Evolutionary conservation across 192 early-diverging fungal species (phyloP).

Genomic region (Backusella psychrophila): DNA sequence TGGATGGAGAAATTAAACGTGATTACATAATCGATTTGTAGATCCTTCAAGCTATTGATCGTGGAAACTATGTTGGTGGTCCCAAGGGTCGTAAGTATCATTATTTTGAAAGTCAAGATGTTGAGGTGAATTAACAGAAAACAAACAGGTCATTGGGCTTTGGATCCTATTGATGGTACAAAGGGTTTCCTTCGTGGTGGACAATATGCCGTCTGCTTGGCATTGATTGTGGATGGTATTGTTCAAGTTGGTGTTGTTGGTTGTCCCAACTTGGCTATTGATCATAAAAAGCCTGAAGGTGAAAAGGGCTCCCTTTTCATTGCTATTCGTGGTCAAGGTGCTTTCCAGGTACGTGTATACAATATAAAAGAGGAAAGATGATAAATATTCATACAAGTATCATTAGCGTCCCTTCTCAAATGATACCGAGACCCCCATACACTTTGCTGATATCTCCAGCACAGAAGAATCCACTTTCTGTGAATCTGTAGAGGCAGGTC

Average conservation of each 20-base stretch:
- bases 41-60: slow-evolving; percentile 87
- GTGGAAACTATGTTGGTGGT: slow-evolving; percentile 82
- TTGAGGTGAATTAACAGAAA: background rate
- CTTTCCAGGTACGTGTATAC: slow-evolving; percentile 73
- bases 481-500: slow-evolving; percentile 93
- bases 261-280: slow-evolving; percentile 73
- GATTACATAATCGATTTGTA: slow-evolving; percentile 32
- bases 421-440: slow-evolving; percentile 59
- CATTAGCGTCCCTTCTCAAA: slow-evolving; percentile 57
- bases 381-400: background rate
- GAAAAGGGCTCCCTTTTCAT: slow-evolving; percentile 82
- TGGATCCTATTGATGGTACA: slow-evolving; percentile 95
- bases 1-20: background rate
- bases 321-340: slow-evolving; percentile 85
- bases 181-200: slow-evolving; percentile 97
- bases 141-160: slow-evolving; percentile 60
- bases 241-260: slow-evolving; percentile 92
- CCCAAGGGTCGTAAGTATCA: slow-evolving; percentile 58
- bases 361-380: background rate
- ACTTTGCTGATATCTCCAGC: slow-evolving; percentile 50
- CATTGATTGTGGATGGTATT: slow-evolving; percentile 83
- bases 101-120: background rate
- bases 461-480: slow-evolving; percentile 77
- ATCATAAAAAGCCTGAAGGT: slow-evolving; percentile 56
- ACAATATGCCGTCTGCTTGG: slow-evolving; percentile 96